Conservation (phyloP, 2,329 filamentous ascomycete genomes). For the Lasiodiplodia sp. region DNA sequence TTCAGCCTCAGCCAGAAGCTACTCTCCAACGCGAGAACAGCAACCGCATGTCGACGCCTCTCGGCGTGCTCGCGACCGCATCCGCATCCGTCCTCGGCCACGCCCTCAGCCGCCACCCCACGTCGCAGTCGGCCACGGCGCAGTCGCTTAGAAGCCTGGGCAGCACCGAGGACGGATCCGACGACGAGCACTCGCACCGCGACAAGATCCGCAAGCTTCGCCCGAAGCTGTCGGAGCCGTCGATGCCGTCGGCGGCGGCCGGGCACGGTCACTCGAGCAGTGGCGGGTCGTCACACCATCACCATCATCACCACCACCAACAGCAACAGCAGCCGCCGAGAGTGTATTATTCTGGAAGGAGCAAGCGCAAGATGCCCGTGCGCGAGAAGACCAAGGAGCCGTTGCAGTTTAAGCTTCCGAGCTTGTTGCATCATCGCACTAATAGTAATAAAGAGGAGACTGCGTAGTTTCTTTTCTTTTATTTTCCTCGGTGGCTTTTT, state of each 20-base stretch:
- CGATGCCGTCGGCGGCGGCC: constrained; percentile 38
- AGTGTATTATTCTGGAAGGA: constrained; percentile 50
- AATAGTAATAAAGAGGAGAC: constrained; percentile 25
- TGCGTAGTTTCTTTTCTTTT: neutral
- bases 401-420: constrained; percentile 48
- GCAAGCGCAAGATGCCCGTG: constrained; percentile 51
- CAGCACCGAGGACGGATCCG: constrained; percentile 32
- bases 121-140: constrained; percentile 14
- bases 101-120: constrained; percentile 15
- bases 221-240: constrained; percentile 45
- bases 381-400: constrained; percentile 49
- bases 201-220: constrained; percentile 51
- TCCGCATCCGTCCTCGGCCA: constrained; percentile 24
- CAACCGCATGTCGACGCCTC: constrained; percentile 21
- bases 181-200: constrained; percentile 46
- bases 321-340: constrained; percentile 34
- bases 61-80: constrained; percentile 27
- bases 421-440: constrained; percentile 31
- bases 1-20: neutral
- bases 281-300: constrained; percentile 8
- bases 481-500: neutral
- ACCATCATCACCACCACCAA: neutral
- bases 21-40: neutral
- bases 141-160: constrained; percentile 44
- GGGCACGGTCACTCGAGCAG: constrained; percentile 27